phyloP scores from a whole-genome alignment of 345 rosid species.

The Camelina hispida region DNA sequence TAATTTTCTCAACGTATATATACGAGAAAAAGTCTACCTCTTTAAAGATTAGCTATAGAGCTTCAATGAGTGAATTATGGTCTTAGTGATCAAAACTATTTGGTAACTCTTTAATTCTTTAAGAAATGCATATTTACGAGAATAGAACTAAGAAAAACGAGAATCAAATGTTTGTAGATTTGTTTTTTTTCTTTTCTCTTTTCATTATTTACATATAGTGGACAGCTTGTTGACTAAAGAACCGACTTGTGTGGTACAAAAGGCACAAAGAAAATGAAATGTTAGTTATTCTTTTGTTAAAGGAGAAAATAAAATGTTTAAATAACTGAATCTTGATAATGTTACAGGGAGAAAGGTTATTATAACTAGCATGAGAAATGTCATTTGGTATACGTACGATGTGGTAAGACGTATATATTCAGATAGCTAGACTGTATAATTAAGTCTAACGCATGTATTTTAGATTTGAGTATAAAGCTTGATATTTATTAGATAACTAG shows the following conservation, averaged over 20 bases:
- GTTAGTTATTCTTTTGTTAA: background rate
- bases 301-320: slow-evolving; percentile 16
- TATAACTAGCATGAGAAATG: background rate
- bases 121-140: background rate
- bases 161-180: background rate
- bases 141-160: background rate
- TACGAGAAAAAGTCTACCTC: too few species aligned
- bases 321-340: slow-evolving; percentile 24
- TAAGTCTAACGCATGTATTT: background rate
- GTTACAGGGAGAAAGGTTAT: slow-evolving; percentile 25
- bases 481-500: too few species aligned
- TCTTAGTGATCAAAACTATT: background rate
- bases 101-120: background rate
- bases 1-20: background rate
- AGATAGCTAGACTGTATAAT: background rate
- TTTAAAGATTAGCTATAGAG: too few species aligned
- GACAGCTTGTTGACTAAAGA: slow-evolving; percentile 33
- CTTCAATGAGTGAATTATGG: background rate
- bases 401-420: slow-evolving; percentile 15
- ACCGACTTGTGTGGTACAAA: slow-evolving; percentile 31
- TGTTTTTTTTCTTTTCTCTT: background rate
- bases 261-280: slow-evolving; percentile 11
- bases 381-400: slow-evolving; percentile 16
- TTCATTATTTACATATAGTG: background rate
- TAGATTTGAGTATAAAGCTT: background rate